These are phyloP conservation scores for Suillus ampliporus DNA, from an alignment of 768 basidiomycete genomes.

Conservation along the genomic window DNA sequence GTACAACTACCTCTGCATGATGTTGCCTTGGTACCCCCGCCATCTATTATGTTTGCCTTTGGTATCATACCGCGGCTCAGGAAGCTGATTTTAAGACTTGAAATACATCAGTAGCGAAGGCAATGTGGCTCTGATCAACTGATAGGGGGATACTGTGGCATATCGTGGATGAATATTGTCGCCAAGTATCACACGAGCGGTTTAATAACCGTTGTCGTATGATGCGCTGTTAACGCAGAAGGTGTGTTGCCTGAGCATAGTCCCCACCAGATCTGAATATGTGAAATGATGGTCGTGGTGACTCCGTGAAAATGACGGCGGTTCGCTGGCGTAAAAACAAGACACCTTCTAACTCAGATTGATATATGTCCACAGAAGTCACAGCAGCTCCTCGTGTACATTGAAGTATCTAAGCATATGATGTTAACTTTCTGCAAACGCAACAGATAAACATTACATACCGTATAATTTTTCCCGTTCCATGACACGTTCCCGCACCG, in stretches of 20 bases:
- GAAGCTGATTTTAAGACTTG: neutral
- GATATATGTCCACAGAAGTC: conserved; percentile 6
- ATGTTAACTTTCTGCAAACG: neutral
- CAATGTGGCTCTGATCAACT: too few species aligned
- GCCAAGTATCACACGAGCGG: neutral
- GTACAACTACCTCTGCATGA: neutral
- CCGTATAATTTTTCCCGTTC: conserved; percentile 70
- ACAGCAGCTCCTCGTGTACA: conserved; percentile 56
- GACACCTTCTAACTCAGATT: neutral
- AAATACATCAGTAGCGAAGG: neutral
- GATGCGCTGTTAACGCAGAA: neutral
- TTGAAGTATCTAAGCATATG: conserved; percentile 50
- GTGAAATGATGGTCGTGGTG: neutral
- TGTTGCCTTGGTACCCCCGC: neutral
- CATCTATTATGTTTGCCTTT: neutral
- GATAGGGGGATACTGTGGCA: neutral
- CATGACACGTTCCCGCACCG: conserved; percentile 65
- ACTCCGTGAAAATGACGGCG: neutral
- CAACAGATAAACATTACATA: conserved; percentile 42
- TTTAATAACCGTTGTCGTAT: neutral
- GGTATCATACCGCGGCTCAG: neutral
- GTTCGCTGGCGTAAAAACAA: neutral
- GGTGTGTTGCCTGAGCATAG: neutral
- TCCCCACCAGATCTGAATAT: neutral
- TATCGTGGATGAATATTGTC: neutral